Conservation (phyloP, 2,329 filamentous ascomycete genomes). For the Huntiella savannae region DNA sequence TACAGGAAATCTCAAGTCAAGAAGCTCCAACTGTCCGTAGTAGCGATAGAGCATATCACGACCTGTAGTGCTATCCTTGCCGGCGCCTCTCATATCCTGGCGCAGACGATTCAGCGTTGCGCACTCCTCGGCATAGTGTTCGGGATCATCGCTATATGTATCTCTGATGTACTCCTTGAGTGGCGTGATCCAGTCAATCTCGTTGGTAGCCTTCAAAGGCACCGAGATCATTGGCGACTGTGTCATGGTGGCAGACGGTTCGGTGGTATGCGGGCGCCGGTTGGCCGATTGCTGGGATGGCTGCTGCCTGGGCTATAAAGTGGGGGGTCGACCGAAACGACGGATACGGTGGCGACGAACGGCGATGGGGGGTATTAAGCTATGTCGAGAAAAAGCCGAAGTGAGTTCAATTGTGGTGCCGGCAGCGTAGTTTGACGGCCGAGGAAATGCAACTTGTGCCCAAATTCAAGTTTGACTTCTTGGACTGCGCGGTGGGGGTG, state of each 20-base stretch:
- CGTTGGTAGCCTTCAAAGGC: conserved; percentile 84
- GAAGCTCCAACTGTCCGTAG: conserved; percentile 86
- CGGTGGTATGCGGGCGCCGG: not conserved
- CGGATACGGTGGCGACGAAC: no score
- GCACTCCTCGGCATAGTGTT: conserved; percentile 91
- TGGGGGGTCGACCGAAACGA: no score
- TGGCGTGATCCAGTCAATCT: conserved; percentile 92
- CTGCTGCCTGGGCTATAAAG: not conserved
- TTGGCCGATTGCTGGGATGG: not conserved
- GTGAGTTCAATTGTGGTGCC: no score
- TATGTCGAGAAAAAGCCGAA: no score
- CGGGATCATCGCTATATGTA: conserved; percentile 90
- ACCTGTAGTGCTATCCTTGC: conserved; percentile 87
- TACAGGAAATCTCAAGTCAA: conserved; percentile 88
- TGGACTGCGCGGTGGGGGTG: no score
- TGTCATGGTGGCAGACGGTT: conserved; percentile 34
- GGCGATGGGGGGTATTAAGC: no score
- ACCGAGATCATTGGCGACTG: conserved; percentile 89
- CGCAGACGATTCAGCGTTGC: conserved; percentile 80
- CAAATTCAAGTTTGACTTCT: no score
- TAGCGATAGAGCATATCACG: conserved; percentile 90
- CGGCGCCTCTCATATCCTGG: conserved; percentile 95
- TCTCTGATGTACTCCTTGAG: conserved; percentile 85
- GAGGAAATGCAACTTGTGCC: no score
- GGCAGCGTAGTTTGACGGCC: no score